Evolutionary conservation across 2,329 filamentous ascomycete species (phyloP), one percentile per base, ranked within the genome.

Genomic region (Ceratocystis diversiconidia): DNA sequence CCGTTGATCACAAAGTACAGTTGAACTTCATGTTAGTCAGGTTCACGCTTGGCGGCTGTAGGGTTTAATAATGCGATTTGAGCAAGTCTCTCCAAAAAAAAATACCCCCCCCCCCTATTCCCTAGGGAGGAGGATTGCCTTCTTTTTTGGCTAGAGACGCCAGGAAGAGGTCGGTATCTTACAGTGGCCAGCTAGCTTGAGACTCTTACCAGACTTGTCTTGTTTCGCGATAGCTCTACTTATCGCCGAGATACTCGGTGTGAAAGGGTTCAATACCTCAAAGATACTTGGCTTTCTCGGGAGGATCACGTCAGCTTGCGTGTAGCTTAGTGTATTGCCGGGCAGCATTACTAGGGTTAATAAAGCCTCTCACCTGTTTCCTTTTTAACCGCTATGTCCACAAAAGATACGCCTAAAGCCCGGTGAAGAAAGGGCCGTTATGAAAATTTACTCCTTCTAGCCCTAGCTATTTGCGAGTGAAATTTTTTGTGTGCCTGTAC

Each of bases 181-280:
- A 25, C 4, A 52, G 19, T 52, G 19, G 48, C 48, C 25, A 25
- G 19, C 48, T 52, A 52, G 19, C 48, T 25, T 25, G 19, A 52
- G 25, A 22, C 48, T 25, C 48, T 28, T 12, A 52, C 48, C 48
- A 17, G 25, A 25, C 48, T 25, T 59, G 3, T 30, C 52, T n/a
- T 59, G 10, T 59, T 59, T 32, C 32, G 25, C n/a, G 12, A 59
- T 59, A 59, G 52, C 17, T 59, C 15, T 59, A 22, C 15, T 30
- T 17, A 22, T 5, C 28, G 2, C 17, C 28, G 4, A 57, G 22
- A 59, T 32, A 59, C 25, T 59, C 17, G 22, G 52, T n/a, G 12
- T 25, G 17, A 32, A 32, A 59, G 52, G 52, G 52, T 59, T 59
- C 52, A 59, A 6, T 59, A 59, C 52, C 52, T 59, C 52, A 59